A percentile compares a stretch with the other conserved stretches of the same genome.
Evolutionary conservation across 2,329 filamentous ascomycete genomes (phyloP).

Genomic region (Colletotrichum sublineola): DNA sequence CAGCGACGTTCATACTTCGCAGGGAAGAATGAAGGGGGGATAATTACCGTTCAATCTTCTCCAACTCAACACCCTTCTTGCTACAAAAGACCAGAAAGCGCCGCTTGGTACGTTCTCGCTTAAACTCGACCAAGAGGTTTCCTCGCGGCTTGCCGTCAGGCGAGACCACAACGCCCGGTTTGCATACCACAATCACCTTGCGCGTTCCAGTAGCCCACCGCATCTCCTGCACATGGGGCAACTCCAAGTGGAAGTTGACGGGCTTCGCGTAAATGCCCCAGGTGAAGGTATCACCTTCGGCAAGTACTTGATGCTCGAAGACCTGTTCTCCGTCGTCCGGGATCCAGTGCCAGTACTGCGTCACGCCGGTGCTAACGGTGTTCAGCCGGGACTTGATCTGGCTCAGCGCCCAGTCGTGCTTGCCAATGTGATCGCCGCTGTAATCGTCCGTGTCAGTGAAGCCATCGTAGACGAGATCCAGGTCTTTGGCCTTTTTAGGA

Average conservation of each 20-base stretch:
- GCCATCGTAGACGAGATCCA: conserved; percentile 60
- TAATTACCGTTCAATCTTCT: conserved; percentile 58
- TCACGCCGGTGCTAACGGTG: conserved; percentile 62
- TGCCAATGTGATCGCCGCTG: conserved; percentile 58
- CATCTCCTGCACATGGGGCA: conserved; percentile 62
- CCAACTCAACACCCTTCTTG: conserved; percentile 58
- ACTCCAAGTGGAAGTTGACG: conserved; percentile 63
- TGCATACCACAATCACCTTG: conserved; percentile 57
- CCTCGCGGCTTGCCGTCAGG: conserved; percentile 55
- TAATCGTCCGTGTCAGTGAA: conserved; percentile 67
- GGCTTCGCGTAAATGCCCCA: conserved; percentile 66
- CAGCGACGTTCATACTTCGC: background rate
- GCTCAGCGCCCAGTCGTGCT: conserved; percentile 65
- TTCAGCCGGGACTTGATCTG: conserved; percentile 64
- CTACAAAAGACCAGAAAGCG: conserved; percentile 64
- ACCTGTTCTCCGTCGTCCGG: conserved; percentile 51
- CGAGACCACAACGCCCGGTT: conserved; percentile 47
- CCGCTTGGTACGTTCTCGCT: conserved; percentile 65
- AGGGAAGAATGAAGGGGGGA: background rate
- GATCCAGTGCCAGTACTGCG: conserved; percentile 70
- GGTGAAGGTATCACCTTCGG: conserved; percentile 55
- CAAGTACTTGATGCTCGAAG: conserved; percentile 69
- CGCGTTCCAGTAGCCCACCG: conserved; percentile 58
- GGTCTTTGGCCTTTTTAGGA: conserved; percentile 42
- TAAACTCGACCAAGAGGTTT: conserved; percentile 65